A percentile compares a stretch with the other conserved stretches of the same genome.
Evolutionary conservation across 768 basidiomycete genomes (phyloP).

Genomic region (Lactarius hatsudake): DNA sequence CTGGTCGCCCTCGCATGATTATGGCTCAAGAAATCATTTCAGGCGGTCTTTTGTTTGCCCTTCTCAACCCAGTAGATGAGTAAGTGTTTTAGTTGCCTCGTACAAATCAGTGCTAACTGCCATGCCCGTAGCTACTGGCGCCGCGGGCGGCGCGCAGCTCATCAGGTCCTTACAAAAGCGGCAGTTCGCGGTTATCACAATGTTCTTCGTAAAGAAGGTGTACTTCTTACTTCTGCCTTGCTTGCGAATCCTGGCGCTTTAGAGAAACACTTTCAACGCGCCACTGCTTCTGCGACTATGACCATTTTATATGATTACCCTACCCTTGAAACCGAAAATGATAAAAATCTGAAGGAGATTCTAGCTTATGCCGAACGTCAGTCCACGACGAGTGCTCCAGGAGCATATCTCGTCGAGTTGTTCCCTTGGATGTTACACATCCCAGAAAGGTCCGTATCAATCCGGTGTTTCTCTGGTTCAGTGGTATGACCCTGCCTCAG

Average conservation of each 20-base stretch:
- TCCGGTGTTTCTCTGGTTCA: not conserved
- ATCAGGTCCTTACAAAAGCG: not conserved
- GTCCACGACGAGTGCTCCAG: not conserved
- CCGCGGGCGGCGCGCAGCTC: not conserved
- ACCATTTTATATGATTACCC: not conserved
- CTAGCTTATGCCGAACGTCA: not conserved
- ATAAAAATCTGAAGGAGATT: not conserved
- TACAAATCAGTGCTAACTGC: not conserved
- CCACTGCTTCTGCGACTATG: not conserved
- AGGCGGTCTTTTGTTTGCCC: not conserved
- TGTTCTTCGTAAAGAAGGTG: not conserved
- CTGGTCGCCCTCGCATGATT: not conserved
- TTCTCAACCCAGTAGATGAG: not conserved
- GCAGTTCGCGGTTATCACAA: not conserved
- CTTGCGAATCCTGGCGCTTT: not conserved
- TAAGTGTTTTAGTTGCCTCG: not conserved
- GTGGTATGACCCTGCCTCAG: not conserved
- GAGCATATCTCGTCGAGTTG: not conserved
- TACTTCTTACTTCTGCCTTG: not conserved
- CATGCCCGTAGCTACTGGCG: not conserved
- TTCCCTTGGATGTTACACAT: not conserved
- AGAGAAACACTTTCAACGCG: too few relatives aligned
- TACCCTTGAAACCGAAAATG: not conserved
- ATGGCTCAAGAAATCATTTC: not conserved
- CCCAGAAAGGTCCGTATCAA: not conserved